Conservation (phyloP, 2,329 filamentous ascomycete genomes). For the Cladophialophora carrionii region DNA sequence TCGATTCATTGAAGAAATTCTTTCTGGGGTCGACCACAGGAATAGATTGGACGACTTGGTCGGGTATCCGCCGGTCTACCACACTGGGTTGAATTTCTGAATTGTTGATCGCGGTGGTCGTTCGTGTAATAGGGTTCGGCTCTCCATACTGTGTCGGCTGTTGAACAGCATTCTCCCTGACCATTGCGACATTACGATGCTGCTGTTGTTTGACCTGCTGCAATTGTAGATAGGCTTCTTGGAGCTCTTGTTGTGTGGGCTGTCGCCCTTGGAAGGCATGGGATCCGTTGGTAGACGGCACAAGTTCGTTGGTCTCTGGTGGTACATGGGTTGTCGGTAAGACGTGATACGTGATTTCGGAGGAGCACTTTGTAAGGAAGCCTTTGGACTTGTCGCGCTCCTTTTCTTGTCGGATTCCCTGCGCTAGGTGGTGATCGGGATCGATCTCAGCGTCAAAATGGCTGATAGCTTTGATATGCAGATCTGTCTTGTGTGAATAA, state of each 20-base stretch:
- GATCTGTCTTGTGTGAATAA: conserved; percentile 28
- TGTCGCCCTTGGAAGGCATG: conserved; percentile 54
- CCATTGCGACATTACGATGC: conserved; percentile 51
- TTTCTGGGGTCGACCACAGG: conserved; percentile 59
- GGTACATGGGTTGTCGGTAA: conserved; percentile 66
- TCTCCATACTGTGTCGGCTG: conserved; percentile 58
- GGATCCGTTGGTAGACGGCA: conserved; percentile 44
- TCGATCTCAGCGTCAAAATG: conserved; percentile 54
- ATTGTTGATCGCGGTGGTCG: conserved; percentile 51
- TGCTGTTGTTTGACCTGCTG: conserved; percentile 50
- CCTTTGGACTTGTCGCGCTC: conserved; percentile 65
- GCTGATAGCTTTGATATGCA: conserved; percentile 41
- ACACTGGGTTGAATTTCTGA: conserved; percentile 45
- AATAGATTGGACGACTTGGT: conserved; percentile 54
- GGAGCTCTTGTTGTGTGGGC: conserved; percentile 59
- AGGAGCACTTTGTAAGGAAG: conserved; percentile 67
- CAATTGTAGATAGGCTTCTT: conserved; percentile 63
- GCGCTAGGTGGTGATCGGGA: conserved; percentile 48
- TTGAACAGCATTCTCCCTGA: conserved; percentile 61
- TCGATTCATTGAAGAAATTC: conserved; percentile 46
- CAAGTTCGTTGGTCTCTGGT: conserved; percentile 53
- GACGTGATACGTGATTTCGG: conserved; percentile 70
- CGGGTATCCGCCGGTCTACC: conserved; percentile 47
- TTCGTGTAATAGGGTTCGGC: conserved; percentile 45
- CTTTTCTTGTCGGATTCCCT: conserved; percentile 60